A percentile compares a stretch with the other conserved stretches of the same genome.
Conservation (phyloP, 179 eudicot species). For the Patellifolia procumbens region DNA sequence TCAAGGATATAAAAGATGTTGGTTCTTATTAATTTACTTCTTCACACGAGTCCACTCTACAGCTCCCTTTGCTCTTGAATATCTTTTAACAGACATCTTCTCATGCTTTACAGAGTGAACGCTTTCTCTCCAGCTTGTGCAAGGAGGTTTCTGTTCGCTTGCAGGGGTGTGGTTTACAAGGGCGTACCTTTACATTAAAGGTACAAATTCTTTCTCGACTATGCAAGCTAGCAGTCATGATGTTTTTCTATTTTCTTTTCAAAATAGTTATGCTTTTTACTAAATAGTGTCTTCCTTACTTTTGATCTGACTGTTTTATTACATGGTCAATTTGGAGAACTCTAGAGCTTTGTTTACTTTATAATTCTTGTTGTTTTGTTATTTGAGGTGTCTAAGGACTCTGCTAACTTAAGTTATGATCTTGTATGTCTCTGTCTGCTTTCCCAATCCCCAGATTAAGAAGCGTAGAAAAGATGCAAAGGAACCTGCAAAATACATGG, state of each 20-base stretch:
- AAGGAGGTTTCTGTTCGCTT: constrained; percentile 91
- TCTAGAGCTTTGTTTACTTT: background rate
- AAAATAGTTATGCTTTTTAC: background rate
- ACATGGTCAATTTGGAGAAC: background rate
- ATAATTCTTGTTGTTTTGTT: background rate
- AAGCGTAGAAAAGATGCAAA: constrained; percentile 81
- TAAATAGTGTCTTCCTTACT: background rate
- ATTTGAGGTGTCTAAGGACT: background rate
- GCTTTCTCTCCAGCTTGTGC: constrained; percentile 68
- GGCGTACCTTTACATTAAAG: constrained; percentile 84
- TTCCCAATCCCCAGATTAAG: constrained; percentile 54
- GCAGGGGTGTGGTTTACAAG: constrained; percentile 80
- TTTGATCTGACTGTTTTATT: background rate
- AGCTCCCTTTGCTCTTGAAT: constrained; percentile 3
- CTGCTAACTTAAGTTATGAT: background rate
- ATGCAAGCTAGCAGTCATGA: background rate
- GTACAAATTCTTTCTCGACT: constrained; percentile 28
- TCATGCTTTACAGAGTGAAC: constrained; percentile 54
- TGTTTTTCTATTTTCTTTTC: background rate
- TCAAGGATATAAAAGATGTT: constrained; percentile 71
- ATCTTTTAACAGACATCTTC: constrained; percentile 7
- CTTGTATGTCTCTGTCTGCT: background rate
- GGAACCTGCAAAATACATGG: constrained; percentile 93
- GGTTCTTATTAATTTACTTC: constrained; percentile 29
- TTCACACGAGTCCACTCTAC: background rate